Conservation (phyloP, 108 stramenopile species). For the Skeletonema tropicum region DNA sequence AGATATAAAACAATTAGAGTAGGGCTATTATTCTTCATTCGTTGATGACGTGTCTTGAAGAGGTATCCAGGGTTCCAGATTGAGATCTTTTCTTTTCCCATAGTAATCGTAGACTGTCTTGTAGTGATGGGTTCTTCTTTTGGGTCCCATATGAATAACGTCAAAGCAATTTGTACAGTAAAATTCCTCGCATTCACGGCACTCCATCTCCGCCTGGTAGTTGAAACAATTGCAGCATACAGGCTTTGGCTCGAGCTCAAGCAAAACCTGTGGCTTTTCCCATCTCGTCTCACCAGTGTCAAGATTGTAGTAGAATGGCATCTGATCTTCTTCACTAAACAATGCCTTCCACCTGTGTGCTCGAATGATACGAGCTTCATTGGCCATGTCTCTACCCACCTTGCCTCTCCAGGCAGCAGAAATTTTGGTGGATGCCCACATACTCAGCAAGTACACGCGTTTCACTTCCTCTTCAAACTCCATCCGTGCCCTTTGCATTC, state of each 20-base stretch:
- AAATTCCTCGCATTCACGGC: slow-evolving; percentile 69
- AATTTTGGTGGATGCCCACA: slow-evolving; percentile 47
- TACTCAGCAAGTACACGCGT: slow-evolving; percentile 16
- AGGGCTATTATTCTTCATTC: not conserved
- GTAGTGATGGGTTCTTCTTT: slow-evolving; percentile 10
- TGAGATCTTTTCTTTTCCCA: slow-evolving; percentile 28
- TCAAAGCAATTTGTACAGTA: slow-evolving; percentile 65
- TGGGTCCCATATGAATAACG: slow-evolving; percentile 33
- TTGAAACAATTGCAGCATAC: slow-evolving; percentile 71
- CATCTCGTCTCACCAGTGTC: slow-evolving; percentile 83
- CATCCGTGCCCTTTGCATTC: slow-evolving; percentile 9
- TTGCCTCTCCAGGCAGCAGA: slow-evolving; percentile 48
- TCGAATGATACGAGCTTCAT: slow-evolving; percentile 21
- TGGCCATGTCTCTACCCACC: slow-evolving; percentile 36
- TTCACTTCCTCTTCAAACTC: slow-evolving; percentile 40
- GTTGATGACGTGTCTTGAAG: not conserved
- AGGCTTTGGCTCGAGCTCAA: slow-evolving; percentile 78
- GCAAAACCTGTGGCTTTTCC: slow-evolving; percentile 78
- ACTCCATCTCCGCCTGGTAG: slow-evolving; percentile 68
- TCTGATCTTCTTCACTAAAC: slow-evolving; percentile 47
- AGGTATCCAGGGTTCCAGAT: slow-evolving; percentile 18
- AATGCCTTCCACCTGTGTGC: slow-evolving; percentile 72
- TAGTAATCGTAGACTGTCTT: slow-evolving; percentile 37
- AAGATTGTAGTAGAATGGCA: slow-evolving; percentile 79
- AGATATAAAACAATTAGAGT: no score